Evolutionary conservation across 441 rosid genomes (phyloP).

Genomic region (Pelargonium citronellum): DNA sequence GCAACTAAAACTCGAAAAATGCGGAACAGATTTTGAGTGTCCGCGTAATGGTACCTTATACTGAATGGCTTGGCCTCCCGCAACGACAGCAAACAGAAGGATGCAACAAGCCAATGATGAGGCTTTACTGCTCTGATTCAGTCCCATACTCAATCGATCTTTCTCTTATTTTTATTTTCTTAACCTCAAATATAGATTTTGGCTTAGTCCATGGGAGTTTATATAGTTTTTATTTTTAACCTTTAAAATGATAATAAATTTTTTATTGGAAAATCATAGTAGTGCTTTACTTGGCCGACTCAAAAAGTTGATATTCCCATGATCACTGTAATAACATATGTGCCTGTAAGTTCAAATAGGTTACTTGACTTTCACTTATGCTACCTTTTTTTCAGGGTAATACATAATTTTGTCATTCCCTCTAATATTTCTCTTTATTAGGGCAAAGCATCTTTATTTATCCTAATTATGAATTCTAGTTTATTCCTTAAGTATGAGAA

Average conservation of each 20-base stretch:
- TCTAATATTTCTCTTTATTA: conserved; percentile 13
- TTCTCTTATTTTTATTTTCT: neutral
- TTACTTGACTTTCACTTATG: conserved; percentile 27
- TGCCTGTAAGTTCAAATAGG: neutral
- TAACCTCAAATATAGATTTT: neutral
- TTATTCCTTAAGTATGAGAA: neutral
- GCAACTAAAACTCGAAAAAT: too few species aligned
- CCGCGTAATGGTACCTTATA: too few species aligned
- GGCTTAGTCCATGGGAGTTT: neutral
- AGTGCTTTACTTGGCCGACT: conserved; percentile 29
- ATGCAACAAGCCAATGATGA: conserved; percentile 27
- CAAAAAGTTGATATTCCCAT: conserved; percentile 15
- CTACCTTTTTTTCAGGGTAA: neutral
- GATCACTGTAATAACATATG: neutral
- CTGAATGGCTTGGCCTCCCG: conserved; percentile 20
- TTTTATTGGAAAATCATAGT: neutral
- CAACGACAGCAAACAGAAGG: conserved; percentile 27
- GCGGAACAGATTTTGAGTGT: too few species aligned
- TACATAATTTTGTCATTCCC: neutral
- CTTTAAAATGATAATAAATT: conserved; percentile 2
- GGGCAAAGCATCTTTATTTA: conserved; percentile 25
- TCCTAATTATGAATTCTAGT: neutral
- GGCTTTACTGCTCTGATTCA: conserved; percentile 18
- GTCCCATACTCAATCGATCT: conserved; percentile 6
- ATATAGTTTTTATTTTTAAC: conserved; percentile 14